Base-by-base conservation (phyloP, 331 rosid species). In the Spiraea crenata region DNA sequence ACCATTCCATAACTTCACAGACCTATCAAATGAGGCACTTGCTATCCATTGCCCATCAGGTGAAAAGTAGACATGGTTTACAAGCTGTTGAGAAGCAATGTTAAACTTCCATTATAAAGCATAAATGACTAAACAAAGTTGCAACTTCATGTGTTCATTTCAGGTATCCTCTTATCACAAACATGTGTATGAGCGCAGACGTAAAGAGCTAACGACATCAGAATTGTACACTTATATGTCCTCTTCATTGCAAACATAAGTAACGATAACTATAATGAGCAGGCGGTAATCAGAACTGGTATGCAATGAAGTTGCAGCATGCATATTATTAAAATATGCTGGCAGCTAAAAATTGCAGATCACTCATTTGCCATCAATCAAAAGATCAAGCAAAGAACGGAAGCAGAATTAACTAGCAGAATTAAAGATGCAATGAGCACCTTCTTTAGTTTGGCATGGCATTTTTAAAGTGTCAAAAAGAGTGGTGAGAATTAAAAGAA, bases 21-120 rank as follows among this genome's bases (percentile, higher is more conserved):
- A 95, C 76, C 88, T 91, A 73, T 95, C 99, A 69, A 95, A 95
- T 54, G 97, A 95, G 60, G 93, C 96, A 81, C 96, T 95, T 38
- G 99, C 97, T 64, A 95, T 77, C 97, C 99, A 95, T 86, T 86
- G 97, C 44, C 99, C 99, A 64, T 95, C 99, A 67, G 99, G 99
- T 38, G 99, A 95, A 82, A 91, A 95, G 78, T 82, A 86, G 38
- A 95, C 96, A 67, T 95, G 95, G 80, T 91, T 95, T 74, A 91
- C 99, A 57, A 86, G 91, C 97, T 95, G 89, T 72, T 63, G 74
- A 11, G 56, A 72, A 73, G 67, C 57, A 74, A 39, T 35, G 68
- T 48, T 9, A 50, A 48, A 57, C 52, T 55, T 66, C 12, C 57
- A 60, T 64, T 59, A 70, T 56, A 56, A 64, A 65, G 44, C 78